Evolutionary conservation across 371 early-diverging fungal species (phyloP), one percentile per base, ranked within the genome.

Genomic region (Mucor circinelloides): DNA sequence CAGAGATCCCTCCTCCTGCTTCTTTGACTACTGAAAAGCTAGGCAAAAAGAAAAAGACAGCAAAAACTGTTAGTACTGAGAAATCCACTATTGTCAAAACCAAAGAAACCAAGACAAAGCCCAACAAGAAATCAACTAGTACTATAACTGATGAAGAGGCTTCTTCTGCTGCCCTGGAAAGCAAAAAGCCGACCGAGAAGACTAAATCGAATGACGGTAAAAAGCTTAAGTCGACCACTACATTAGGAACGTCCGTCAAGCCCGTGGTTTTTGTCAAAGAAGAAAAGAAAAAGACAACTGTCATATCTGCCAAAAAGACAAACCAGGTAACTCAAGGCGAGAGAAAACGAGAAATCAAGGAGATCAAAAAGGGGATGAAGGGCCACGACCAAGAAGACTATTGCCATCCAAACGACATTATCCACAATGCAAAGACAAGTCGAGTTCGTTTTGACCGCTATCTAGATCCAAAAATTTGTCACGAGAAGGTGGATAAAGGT

Each of bases 371-470:
- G 25, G 52, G 25, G 6, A 52, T 52, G 52, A 52, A 52, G 52
- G 2, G 3, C 27, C 15, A 52, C 15, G 15, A 10, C 6, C 27
- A 55, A 31, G 28, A 36, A 52, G 66, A 50, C 8, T 80, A 80
- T 59, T 62, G 73, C 25, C 80, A 80, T 65, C 67, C 72, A 0
- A 69, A 75, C 62, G 80, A 80, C 46, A 59, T 42, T 21, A 52
- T 65, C 23, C 65, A 66, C 27, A 55, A 66, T 25, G 32, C n/a
- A 1, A 71, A 64, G 21, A 44, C 19, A 15, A 66, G 67, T 4
- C 50, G 67, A 50, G 23, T 50, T 3, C 58, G 63, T 2, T 80
- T 64, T 66, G 64, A 61, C 3, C 66, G 61, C 0, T 80, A 69
- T 27, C 4, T 77, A 19, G 66, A 64, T 57, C 77, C 76, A 1